Percentiles rank a stretch among this genome's conserved stretches.
Conservation (phyloP, 805 yeast genomes). For the Kodamaea sagamina region DNA sequence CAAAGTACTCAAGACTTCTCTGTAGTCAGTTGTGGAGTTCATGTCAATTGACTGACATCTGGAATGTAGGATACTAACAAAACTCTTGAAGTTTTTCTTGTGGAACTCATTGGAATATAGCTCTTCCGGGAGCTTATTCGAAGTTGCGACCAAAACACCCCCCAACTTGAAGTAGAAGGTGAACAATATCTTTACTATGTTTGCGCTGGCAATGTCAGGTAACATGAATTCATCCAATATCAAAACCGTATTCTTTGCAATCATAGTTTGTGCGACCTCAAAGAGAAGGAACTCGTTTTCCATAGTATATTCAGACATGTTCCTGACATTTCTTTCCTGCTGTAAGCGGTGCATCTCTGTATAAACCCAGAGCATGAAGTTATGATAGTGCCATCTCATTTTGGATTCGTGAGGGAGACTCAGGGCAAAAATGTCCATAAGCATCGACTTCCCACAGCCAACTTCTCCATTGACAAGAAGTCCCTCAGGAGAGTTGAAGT, state of each 20-base stretch:
- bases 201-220: constrained; percentile 75
- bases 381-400: constrained; percentile 70
- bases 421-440: constrained; percentile 70
- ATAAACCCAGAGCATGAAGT: constrained; percentile 68
- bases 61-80: constrained; percentile 55
- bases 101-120: constrained; percentile 67
- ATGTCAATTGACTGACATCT: constrained; percentile 65
- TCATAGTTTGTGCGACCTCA: constrained; percentile 67
- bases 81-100: constrained; percentile 56
- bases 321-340: constrained; percentile 35
- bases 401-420: constrained; percentile 64
- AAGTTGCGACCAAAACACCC: constrained; percentile 73
- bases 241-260: constrained; percentile 56
- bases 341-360: constrained; percentile 60
- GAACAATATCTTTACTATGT: constrained; percentile 62
- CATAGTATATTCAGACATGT: constrained; percentile 26
- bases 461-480: constrained; percentile 64
- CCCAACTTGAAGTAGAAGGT: constrained; percentile 72
- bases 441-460: constrained; percentile 75
- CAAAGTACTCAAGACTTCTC: constrained; percentile 9
- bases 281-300: constrained; percentile 66
- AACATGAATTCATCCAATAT: constrained; percentile 75
- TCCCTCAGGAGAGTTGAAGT: constrained; percentile 64
- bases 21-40: constrained; percentile 59
- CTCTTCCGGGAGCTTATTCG: constrained; percentile 72